Base-by-base conservation (phyloP, 163 green algal species). In the Scenedesmus sp. region DNA sequence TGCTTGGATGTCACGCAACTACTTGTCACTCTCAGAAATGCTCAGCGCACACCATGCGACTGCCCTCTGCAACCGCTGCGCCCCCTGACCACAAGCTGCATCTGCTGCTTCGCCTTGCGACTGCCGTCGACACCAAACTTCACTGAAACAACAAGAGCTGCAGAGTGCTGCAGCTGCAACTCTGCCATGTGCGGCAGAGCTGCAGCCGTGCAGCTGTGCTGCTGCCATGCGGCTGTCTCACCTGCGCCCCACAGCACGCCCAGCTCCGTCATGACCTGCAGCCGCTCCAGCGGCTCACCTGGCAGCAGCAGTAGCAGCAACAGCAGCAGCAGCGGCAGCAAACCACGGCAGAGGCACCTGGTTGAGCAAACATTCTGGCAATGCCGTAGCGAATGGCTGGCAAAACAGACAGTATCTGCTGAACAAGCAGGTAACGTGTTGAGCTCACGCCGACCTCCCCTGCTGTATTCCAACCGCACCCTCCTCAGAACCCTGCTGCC, bases 251-350 rank as follows among this genome's bases (percentile, higher is more conserved):
- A 91, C n/a, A 91, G 64, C 20, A 95, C 81, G 0, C 89, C 91
- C 10, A 96, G 90, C 93, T 97, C 95, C 7, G 88, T 83, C 3
- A 90, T 81, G 34, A 95, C 66, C 13, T 95, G 92, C 77, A 23
- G 90, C 70, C 66, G 90, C 0, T 90, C 91, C 59, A 97, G 82
- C 8, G 93, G 92, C 70, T 90, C 64, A 12, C 95, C 95, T 94
- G 87, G 4, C 4, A 52, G 70, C 3, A 8, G 1, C 3, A 8
- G 4, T 3, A 52, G 7, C 56, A 66, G 16, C 0, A 87, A 56
- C 0, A 46, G 1, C 62, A 56, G 1, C 62, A 56, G 15, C 54
- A 84, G 54, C 26, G 56, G n/a, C 55, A 23, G 16, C 9, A 52
- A 60, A 81, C n/a, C 13, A n/a, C 56, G 55, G 10, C 34, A 46